Evolutionary conservation across 2,329 filamentous ascomycete species (phyloP).

Genomic region (Trichoderma koningiopsis): DNA sequence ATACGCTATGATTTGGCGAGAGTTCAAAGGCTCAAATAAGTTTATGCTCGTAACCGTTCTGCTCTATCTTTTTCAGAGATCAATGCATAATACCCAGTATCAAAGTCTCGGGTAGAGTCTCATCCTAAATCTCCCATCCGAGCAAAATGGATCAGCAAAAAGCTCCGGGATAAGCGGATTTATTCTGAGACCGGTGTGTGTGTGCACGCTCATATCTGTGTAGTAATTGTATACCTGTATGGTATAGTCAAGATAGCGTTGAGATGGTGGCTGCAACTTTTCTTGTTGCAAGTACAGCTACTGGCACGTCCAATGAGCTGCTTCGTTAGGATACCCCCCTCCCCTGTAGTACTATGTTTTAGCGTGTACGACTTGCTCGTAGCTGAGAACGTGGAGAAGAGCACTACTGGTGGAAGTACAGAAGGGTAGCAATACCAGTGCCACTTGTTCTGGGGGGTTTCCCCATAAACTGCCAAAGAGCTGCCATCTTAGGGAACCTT

Average conservation of each 20-base stretch:
- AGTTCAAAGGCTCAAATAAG: background rate
- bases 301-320: constrained; percentile 14
- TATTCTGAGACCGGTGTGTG: background rate
- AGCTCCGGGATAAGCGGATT: constrained; percentile 11
- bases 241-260: constrained; percentile 9
- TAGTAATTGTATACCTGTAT: background rate
- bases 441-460: background rate
- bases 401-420: background rate
- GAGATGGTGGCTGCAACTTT: constrained; percentile 4
- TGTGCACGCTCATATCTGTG: background rate
- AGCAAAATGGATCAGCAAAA: background rate
- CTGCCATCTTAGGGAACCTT: background rate
- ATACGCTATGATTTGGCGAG: background rate
- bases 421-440: background rate
- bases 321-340: constrained; percentile 16
- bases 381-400: constrained; percentile 20
- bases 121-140: background rate
- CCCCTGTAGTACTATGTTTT: background rate
- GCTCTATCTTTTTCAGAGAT: background rate
- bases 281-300: background rate
- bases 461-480: background rate
- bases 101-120: constrained; percentile 29
- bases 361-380: constrained; percentile 2
- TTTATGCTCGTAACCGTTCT: background rate
- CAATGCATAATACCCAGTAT: background rate